Base-by-base conservation (phyloP, 192 early-diverging fungal genomes). In the Oehlia diaphana region DNA sequence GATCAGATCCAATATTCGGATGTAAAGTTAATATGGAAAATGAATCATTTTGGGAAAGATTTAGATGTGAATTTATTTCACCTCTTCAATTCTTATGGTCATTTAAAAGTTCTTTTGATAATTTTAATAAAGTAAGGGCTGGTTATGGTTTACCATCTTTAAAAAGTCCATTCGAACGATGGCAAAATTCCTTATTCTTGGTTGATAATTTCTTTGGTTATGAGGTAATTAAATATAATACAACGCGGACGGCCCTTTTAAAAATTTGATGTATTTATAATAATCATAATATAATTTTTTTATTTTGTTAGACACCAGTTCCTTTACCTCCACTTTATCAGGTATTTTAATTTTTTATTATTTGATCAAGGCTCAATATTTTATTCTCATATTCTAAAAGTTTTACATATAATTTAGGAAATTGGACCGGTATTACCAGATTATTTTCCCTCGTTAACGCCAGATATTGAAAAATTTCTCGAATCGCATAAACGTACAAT, bases 361-460 rank as follows among this genome's bases (percentile, higher is more conserved):
- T 19, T 26, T 21, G 3, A 0, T 39, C 16, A 31, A 39, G 13
- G 4, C 8, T 37, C 37, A 2, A 31, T 31, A 31, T 31, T 31
- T 31, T 31, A 37, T 37, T 37, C 37, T 37, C 37, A 37, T 3
- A 31, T 31, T 31, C 31, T 31, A 31, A 31, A 31, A 31, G 31
- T 31, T 31, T 31, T 31, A 31, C 0, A 0, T 37, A 44, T 44
- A 70, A 33, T 21, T 39, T 33, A 70, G 68, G 23, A 33, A 19
- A 61, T 86, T 66, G 84, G 84, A 1, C 84, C 84, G 0, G 74
- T 86, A 19, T 63, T 86, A 26, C 76, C 78, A 61, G 49, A 77
- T 65, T 21, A 23, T 3, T 82, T 82, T 39, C 70, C 44, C 16
- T 23, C 63, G 26, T 64, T 64, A 9, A 28, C 63, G 19, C 63